These are phyloP conservation scores for Macrolepiota albuminosa DNA, from an alignment of 768 basidiomycete genomes.

Conservation along the genomic window DNA sequence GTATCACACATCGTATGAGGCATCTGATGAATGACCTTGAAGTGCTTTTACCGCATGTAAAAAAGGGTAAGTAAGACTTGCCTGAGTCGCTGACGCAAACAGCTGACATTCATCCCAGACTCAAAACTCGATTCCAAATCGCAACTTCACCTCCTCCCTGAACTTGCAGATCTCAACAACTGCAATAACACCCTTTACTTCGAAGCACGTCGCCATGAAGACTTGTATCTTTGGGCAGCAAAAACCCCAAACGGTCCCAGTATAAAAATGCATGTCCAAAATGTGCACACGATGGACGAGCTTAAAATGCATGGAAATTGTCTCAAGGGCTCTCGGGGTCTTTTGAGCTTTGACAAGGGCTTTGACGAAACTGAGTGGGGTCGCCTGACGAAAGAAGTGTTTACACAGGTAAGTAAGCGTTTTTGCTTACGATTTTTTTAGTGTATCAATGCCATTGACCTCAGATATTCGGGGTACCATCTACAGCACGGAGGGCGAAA, in stretches of 20 bases:
- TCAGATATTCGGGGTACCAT: slow-evolving; percentile 94
- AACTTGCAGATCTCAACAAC: slow-evolving; percentile 94
- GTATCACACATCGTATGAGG: slow-evolving; percentile 93
- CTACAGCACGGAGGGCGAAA: slow-evolving; percentile 85
- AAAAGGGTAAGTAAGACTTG: slow-evolving; percentile 68
- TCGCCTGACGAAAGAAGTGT: slow-evolving; percentile 84
- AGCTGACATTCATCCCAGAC: slow-evolving; percentile 44
- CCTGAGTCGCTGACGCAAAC: neutral
- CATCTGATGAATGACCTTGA: slow-evolving; percentile 96
- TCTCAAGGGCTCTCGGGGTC: slow-evolving; percentile 88
- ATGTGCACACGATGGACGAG: slow-evolving; percentile 99
- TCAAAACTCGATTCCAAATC: slow-evolving; percentile 97
- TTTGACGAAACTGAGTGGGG: slow-evolving; percentile 91
- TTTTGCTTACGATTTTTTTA: neutral
- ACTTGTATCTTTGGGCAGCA: slow-evolving; percentile 93
- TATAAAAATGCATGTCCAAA: slow-evolving; percentile 96
- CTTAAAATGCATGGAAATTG: slow-evolving; percentile 99
- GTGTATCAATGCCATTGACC: slow-evolving; percentile 10
- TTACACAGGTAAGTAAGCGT: slow-evolving; percentile 75
- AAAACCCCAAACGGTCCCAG: slow-evolving; percentile 98
- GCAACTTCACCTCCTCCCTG: slow-evolving; percentile 86
- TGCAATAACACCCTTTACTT: slow-evolving; percentile 98
- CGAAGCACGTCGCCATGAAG: slow-evolving; percentile 92
- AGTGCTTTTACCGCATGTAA: slow-evolving; percentile 85
- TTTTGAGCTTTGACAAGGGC: slow-evolving; percentile 86